These are phyloP conservation scores for Globisporangium parvum DNA, from an alignment of 352 stramenopile genomes.

Conservation along the genomic window DNA sequence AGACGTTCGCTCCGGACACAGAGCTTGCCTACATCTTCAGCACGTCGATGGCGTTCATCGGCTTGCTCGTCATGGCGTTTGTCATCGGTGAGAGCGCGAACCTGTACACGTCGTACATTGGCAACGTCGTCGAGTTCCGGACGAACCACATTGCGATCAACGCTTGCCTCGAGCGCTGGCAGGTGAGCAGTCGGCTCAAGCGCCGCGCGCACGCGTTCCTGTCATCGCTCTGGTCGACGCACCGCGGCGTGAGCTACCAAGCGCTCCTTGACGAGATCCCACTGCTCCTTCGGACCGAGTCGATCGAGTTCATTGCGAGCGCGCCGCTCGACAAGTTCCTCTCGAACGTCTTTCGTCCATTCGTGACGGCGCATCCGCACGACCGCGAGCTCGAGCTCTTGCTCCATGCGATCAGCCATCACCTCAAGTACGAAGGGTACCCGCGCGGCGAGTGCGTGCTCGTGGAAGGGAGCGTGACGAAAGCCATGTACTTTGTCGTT, in stretches of 20 bases:
- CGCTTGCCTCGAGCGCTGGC: constrained; percentile 37
- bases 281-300: constrained; percentile 26
- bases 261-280: constrained; percentile 37
- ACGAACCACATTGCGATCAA: constrained; percentile 51
- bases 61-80: constrained; percentile 51
- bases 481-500: constrained; percentile 57
- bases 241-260: constrained; percentile 46
- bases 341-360: constrained; percentile 20
- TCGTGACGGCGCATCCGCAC: constrained; percentile 12
- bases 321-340: constrained; percentile 29
- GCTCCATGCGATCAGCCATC: constrained; percentile 13
- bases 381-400: constrained; percentile 18
- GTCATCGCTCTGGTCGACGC: constrained; percentile 45
- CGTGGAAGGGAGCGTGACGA: constrained; percentile 34
- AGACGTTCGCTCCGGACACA: constrained; percentile 23
- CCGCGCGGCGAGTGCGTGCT: constrained; percentile 39
- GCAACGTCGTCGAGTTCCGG: constrained; percentile 50
- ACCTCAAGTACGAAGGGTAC: constrained; percentile 47
- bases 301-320: constrained; percentile 29
- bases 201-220: constrained; percentile 40
- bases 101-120: constrained; percentile 60
- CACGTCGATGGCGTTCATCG: constrained; percentile 37
- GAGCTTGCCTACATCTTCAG: constrained; percentile 32
- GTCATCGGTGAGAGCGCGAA: constrained; percentile 63
- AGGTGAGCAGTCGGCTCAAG: constrained; percentile 26